These are phyloP conservation scores for Cyathus striatus DNA, from an alignment of 768 basidiomycete species.

Conservation along the genomic window DNA sequence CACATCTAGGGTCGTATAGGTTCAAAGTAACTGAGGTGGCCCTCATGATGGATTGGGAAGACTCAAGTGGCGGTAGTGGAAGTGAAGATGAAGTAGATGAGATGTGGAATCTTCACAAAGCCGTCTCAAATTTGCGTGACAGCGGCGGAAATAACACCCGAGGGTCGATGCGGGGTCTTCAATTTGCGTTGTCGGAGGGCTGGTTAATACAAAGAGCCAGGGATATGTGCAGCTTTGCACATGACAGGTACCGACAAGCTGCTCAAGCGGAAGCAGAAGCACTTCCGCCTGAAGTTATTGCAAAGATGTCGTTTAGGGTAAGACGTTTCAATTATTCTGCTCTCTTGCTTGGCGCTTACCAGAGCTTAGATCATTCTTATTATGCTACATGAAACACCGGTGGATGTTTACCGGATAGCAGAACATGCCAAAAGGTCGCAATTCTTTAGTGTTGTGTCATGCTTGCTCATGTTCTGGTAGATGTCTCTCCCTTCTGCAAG, in stretches of 20 bases:
- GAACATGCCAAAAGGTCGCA: slow-evolving; percentile 65
- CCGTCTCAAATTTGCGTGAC: slow-evolving; percentile 42
- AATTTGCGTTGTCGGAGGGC: slow-evolving; percentile 63
- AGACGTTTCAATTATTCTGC: slow-evolving; percentile 7
- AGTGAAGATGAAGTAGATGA: slow-evolving; percentile 49
- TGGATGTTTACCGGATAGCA: slow-evolving; percentile 64
- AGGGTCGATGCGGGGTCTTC: slow-evolving; percentile 63
- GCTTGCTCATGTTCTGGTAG: slow-evolving; percentile 21
- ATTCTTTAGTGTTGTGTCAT: not conserved
- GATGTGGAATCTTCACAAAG: slow-evolving; percentile 48
- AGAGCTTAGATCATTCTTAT: slow-evolving; percentile 50
- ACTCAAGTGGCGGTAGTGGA: slow-evolving; percentile 44
- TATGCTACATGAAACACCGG: slow-evolving; percentile 59
- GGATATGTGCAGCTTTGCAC: slow-evolving; percentile 73
- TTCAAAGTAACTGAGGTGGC: slow-evolving; percentile 74
- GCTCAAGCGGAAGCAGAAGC: slow-evolving; percentile 54
- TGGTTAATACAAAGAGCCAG: slow-evolving; percentile 70
- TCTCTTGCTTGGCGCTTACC: not conserved
- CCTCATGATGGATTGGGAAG: slow-evolving; percentile 71
- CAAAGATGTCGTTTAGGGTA: slow-evolving; percentile 71
- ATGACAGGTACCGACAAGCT: slow-evolving; percentile 73
- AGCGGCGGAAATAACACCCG: slow-evolving; percentile 36
- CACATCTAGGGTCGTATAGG: too few relatives aligned
- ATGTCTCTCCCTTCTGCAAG: slow-evolving; percentile 56
- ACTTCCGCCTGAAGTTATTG: slow-evolving; percentile 41